Evolutionary conservation across 257 asterid species (phyloP).

Genomic region (Primulina eburnea): DNA sequence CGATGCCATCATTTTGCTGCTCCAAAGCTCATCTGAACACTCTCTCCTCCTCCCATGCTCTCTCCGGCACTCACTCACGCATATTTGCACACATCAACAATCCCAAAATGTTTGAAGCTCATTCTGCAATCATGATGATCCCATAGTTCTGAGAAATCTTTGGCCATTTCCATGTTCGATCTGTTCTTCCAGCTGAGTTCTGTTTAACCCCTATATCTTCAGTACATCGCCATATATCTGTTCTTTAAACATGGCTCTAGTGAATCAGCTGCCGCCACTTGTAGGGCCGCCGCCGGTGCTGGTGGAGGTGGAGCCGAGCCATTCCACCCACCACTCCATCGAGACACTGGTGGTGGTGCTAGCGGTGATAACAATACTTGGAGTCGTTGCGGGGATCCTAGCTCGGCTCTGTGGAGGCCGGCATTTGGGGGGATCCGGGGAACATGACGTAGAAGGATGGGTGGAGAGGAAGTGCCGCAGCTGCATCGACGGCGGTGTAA

Average conservation of each 20-base stretch:
- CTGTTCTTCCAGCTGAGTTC: background rate
- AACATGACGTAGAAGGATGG: constrained; percentile 80
- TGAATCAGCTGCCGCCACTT: constrained; percentile 70
- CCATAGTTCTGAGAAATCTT: background rate
- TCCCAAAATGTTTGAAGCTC: background rate
- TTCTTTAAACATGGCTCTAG: constrained; percentile 19
- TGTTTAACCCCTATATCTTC: background rate
- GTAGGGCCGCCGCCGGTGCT: constrained; percentile 49
- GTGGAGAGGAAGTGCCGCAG: constrained; percentile 73
- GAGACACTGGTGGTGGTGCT: constrained; percentile 81
- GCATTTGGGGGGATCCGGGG: constrained; percentile 66
- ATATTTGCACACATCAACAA: background rate
- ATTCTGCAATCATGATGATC: background rate
- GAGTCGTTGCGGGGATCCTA: constrained; percentile 66
- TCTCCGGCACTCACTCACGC: background rate
- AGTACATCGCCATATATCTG: background rate
- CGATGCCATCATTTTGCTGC: constrained; percentile 20
- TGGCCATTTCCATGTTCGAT: background rate
- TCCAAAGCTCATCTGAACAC: background rate
- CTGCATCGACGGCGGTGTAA: constrained; percentile 68
- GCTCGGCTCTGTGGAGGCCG: constrained; percentile 79
- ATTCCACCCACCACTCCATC: constrained; percentile 38
- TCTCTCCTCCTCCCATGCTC: background rate
- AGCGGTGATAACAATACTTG: constrained; percentile 70
- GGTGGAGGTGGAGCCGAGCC: constrained; percentile 34